Evolutionary conservation across 2,329 filamentous ascomycete genomes (phyloP).

Genomic region (Pseudopyricularia javanii): DNA sequence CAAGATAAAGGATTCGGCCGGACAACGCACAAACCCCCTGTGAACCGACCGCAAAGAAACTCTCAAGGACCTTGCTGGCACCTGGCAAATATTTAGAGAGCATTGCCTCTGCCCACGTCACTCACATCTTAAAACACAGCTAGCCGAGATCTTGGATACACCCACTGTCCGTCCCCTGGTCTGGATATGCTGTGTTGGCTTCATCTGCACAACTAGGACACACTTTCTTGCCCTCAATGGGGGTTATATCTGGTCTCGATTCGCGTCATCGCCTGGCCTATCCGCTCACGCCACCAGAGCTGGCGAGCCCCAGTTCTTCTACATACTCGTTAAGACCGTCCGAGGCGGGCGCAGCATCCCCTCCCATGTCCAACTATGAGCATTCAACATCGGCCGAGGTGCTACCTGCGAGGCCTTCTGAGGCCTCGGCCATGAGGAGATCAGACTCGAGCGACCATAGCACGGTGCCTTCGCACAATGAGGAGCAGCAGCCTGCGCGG

Average conservation of each 20-base stretch:
- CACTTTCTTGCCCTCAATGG: constrained; percentile 35
- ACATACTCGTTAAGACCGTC: constrained; percentile 28
- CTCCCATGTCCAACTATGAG: constrained; percentile 48
- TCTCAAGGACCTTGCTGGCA: neutral
- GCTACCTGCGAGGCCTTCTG: constrained; percentile 25
- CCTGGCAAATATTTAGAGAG: neutral
- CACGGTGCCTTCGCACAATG: constrained; percentile 15
- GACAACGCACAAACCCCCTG: neutral
- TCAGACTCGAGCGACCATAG: neutral
- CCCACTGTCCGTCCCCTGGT: neutral
- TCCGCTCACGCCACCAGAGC: constrained; percentile 41
- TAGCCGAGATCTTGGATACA: neutral
- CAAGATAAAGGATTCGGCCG: neutral
- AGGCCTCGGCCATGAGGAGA: constrained; percentile 14
- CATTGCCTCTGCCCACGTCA: neutral
- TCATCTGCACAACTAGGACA: neutral
- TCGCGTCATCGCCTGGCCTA: constrained; percentile 35
- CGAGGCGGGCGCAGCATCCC: constrained; percentile 15
- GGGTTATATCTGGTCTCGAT: constrained; percentile 37
- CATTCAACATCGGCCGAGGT: constrained; percentile 29
- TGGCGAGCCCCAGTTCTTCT: constrained; percentile 37
- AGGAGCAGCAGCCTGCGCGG: constrained; percentile 11
- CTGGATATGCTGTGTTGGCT: neutral
- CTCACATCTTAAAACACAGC: neutral
- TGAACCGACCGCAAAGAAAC: neutral